phyloP scores from a whole-genome alignment of 1,284 basidiomycete genomes.

The Phenoliferia sp. region DNA sequence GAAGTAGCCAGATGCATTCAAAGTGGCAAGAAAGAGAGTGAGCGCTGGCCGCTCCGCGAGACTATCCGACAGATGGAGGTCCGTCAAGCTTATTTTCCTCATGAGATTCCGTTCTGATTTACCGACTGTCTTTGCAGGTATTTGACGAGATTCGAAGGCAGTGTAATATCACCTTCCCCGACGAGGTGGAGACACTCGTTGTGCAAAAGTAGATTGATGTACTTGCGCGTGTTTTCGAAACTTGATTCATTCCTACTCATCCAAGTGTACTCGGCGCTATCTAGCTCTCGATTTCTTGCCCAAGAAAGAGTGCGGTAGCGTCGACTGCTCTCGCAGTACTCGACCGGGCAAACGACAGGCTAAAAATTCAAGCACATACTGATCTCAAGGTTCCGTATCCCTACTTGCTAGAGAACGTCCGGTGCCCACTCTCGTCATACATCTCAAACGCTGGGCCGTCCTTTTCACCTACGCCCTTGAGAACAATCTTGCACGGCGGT shows the following conservation, averaged over 20 bases:
- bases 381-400: no score
- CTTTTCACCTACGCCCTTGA: slow-evolving; percentile 17
- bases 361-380: no score
- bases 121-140: slow-evolving; percentile 26
- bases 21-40: slow-evolving; percentile 40
- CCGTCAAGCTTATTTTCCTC: slow-evolving; percentile 36
- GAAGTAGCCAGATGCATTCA: slow-evolving; percentile 43
- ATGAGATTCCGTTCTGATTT: slow-evolving; percentile 18
- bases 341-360: no score
- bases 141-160: slow-evolving; percentile 44
- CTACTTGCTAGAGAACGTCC: not conserved
- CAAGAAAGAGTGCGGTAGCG: no score
- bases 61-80: slow-evolving; percentile 24
- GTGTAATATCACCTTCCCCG: slow-evolving; percentile 40
- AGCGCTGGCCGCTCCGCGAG: slow-evolving; percentile 39
- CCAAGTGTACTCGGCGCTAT: no score
- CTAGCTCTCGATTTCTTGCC: no score
- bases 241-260: no score
- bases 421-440: not conserved
- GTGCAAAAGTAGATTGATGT: no score
- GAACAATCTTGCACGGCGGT: slow-evolving; percentile 5
- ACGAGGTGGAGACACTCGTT: slow-evolving; percentile 40
- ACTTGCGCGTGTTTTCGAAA: no score
- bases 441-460: slow-evolving; percentile 26
- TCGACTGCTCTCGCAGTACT: no score